These are phyloP conservation scores for Venturia pyrina DNA, from an alignment of 2,329 filamentous ascomycete species.

Conservation along the genomic window DNA sequence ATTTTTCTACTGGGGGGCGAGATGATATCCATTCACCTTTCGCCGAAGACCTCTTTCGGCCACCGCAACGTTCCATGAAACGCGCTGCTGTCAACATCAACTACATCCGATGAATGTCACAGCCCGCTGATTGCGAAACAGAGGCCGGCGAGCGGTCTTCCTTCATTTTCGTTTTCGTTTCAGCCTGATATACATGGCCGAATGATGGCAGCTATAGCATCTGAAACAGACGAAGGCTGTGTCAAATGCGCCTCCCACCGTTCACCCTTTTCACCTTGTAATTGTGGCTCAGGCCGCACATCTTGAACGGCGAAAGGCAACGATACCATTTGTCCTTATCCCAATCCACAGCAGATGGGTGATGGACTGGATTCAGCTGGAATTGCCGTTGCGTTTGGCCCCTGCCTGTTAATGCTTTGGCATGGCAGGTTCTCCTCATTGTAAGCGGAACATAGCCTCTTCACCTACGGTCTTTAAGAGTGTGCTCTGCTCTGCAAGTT, in stretches of 20 bases:
- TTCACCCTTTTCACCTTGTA: neutral
- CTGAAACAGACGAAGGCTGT: neutral
- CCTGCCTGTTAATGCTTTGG: neutral
- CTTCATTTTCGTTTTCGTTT: too few species aligned
- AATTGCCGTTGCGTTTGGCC: neutral
- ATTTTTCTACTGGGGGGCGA: too few species aligned
- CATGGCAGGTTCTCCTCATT: neutral
- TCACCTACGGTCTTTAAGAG: neutral
- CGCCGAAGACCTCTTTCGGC: too few species aligned
- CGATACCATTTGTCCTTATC: neutral
- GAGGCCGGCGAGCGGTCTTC: neutral
- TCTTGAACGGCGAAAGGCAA: neutral
- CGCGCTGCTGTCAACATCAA: neutral
- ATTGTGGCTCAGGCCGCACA: neutral
- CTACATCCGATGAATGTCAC: neutral
- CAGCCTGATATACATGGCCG: neutral
- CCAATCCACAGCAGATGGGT: neutral
- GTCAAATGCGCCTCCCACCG: neutral
- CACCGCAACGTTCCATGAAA: neutral
- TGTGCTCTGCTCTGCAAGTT: neutral
- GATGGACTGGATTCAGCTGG: neutral
- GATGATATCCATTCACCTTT: too few species aligned
- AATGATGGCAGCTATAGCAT: neutral
- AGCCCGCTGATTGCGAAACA: neutral
- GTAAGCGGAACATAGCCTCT: neutral